These are phyloP conservation scores for Fusarium sp. DNA, from an alignment of 2,329 filamentous ascomycete genomes.

Conservation along the genomic window DNA sequence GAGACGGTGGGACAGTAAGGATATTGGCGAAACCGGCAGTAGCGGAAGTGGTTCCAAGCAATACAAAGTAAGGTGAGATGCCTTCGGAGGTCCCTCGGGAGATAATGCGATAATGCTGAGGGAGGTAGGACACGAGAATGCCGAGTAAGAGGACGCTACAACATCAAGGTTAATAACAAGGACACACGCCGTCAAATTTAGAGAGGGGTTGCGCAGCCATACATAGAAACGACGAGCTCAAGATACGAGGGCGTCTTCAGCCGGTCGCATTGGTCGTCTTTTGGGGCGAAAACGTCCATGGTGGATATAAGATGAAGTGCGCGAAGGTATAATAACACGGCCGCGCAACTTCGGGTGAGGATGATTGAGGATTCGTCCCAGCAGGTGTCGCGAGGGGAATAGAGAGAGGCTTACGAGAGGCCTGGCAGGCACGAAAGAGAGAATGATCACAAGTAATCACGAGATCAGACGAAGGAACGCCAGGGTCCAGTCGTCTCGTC, in stretches of 20 bases:
- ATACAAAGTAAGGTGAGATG: slow-evolving; percentile 93
- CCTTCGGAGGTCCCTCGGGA: slow-evolving; percentile 86
- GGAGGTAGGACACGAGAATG: slow-evolving; percentile 91
- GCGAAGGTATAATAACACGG: background rate
- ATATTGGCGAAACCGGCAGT: slow-evolving; percentile 94
- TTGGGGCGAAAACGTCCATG: slow-evolving; percentile 42
- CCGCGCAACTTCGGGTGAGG: slow-evolving; percentile 7
- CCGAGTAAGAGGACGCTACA: slow-evolving; percentile 79
- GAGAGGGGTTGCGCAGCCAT: slow-evolving; percentile 33
- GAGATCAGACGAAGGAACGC: slow-evolving; percentile 31
- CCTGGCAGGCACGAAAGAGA: slow-evolving; percentile 2
- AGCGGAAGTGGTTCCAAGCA: slow-evolving; percentile 90
- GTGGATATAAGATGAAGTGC: slow-evolving; percentile 1
- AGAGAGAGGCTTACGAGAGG: background rate
- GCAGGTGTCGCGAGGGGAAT: background rate
- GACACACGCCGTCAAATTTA: background rate
- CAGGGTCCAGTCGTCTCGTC: slow-evolving; percentile 26
- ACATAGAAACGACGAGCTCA: slow-evolving; percentile 67
- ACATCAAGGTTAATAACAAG: slow-evolving; percentile 2
- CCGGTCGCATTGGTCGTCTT: slow-evolving; percentile 54
- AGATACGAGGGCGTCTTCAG: slow-evolving; percentile 63
- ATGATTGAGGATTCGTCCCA: slow-evolving; percentile 11
- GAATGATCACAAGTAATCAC: slow-evolving; percentile 34
- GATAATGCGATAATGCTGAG: slow-evolving; percentile 94
- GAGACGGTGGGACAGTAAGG: slow-evolving; percentile 82